Evolutionary conservation across 1,284 basidiomycete genomes (phyloP).

Genomic region (Ceratobasidium sp.): DNA sequence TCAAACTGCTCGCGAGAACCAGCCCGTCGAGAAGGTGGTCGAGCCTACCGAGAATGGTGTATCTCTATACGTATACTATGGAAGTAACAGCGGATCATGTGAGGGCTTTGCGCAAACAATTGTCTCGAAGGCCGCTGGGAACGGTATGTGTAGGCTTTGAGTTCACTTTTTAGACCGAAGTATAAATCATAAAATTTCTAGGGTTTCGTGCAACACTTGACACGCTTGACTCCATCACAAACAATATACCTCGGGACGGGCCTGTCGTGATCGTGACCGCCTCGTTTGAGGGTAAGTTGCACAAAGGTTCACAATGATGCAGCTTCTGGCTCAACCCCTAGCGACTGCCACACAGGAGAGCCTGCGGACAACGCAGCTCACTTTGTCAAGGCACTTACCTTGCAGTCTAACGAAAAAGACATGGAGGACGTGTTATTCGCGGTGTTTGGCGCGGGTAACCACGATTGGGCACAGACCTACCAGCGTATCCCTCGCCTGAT

Average conservation of each 20-base stretch:
- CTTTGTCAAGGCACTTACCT: conserved; percentile 55
- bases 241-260: conserved; percentile 55
- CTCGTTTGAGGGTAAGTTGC: conserved; percentile 61
- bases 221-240: neutral
- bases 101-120: conserved; percentile 39
- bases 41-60: neutral
- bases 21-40: conserved; percentile 35
- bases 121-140: conserved; percentile 35
- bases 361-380: conserved; percentile 59
- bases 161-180: conserved; percentile 24
- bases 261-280: conserved; percentile 60
- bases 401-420: conserved; percentile 45
- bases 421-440: conserved; percentile 54
- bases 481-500: conserved; percentile 58
- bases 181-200: neutral
- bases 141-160: conserved; percentile 16
- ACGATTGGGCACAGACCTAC: conserved; percentile 61
- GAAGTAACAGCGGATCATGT: conserved; percentile 40
- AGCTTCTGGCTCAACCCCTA: neutral
- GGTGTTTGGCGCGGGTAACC: conserved; percentile 63
- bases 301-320: neutral
- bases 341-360: conserved; percentile 46
- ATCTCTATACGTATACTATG: conserved; percentile 30
- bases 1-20: neutral
- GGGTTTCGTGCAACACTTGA: conserved; percentile 2